Evolutionary conservation across 1,284 basidiomycete species (phyloP).

Genomic region (Papiliotrema nemorosa): DNA sequence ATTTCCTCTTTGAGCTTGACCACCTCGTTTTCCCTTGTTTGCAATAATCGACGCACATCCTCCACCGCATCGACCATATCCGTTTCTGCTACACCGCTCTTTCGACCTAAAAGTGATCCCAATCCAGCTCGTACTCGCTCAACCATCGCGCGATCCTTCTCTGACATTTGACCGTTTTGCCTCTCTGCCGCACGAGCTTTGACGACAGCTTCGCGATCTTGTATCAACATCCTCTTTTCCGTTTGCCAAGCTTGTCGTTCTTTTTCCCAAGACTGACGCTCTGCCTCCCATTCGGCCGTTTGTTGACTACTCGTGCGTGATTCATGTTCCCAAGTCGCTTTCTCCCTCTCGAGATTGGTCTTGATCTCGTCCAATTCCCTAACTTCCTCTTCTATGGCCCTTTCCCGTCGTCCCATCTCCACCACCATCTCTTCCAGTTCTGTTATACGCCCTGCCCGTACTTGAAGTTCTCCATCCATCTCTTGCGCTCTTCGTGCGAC

Average conservation of each 20-base stretch:
- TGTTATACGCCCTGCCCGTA: conserved; percentile 16
- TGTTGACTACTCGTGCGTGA: conserved; percentile 20
- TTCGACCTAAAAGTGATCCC: conserved; percentile 33
- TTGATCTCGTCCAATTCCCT: conserved; percentile 23
- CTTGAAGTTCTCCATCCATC: conserved; percentile 20
- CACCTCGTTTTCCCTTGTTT: conserved; percentile 56
- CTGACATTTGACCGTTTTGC: conserved; percentile 21
- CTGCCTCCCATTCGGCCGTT: conserved; percentile 12
- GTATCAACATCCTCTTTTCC: conserved; percentile 20
- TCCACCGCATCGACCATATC: conserved; percentile 28
- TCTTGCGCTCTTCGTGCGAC: conserved; percentile 19
- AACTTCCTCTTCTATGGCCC: conserved; percentile 35
- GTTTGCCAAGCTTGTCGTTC: conserved; percentile 26
- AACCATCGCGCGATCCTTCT: conserved; percentile 49
- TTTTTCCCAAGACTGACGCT: conserved; percentile 15
- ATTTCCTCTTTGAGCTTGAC: conserved; percentile 40
- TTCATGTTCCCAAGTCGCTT: conserved; percentile 51
- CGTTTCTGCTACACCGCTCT: conserved; percentile 16
- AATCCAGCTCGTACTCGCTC: conserved; percentile 37
- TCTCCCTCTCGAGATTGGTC: conserved; percentile 56
- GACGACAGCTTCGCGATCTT: conserved; percentile 20
- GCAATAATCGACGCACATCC: conserved; percentile 47
- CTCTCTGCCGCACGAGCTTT: conserved; percentile 17
- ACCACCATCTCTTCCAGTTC: conserved; percentile 44
- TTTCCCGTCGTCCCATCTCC: conserved; percentile 39